phyloP scores from a whole-genome alignment of 352 stramenopile genomes.

The Pythium vanterpoolii region DNA sequence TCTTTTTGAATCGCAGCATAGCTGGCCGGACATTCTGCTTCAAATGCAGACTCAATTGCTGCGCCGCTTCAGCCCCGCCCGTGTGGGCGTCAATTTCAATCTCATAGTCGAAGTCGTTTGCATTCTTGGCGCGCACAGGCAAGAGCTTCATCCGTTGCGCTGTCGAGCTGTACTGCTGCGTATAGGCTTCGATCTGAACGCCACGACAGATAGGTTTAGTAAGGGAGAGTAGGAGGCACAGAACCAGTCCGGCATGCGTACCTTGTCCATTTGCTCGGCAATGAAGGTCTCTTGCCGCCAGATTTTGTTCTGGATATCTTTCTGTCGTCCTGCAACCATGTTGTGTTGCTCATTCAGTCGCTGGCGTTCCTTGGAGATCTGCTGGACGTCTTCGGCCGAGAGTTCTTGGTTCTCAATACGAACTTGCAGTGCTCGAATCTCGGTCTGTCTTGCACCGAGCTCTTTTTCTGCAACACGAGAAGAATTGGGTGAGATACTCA shows the following conservation, averaged over 20 bases:
- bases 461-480: conserved; percentile 41
- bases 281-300: conserved; percentile 69
- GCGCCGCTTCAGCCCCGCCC: conserved; percentile 53
- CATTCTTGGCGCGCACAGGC: conserved; percentile 81
- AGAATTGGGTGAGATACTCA: conserved; percentile 4
- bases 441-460: conserved; percentile 42
- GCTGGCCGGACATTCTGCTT: conserved; percentile 58
- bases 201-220: no score
- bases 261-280: conserved; percentile 58
- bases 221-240: no score
- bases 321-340: conserved; percentile 58
- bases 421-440: conserved; percentile 56
- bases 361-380: conserved; percentile 61
- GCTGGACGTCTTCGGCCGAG: conserved; percentile 70
- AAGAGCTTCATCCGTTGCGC: conserved; percentile 86
- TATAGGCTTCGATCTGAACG: conserved; percentile 56
- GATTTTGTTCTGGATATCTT: conserved; percentile 51
- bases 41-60: conserved; percentile 55
- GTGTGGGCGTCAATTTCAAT: conserved; percentile 65
- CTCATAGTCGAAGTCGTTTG: conserved; percentile 65
- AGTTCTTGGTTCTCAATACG: conserved; percentile 79
- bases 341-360: conserved; percentile 75
- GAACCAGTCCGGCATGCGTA: no score
- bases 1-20: conserved; percentile 58
- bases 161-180: conserved; percentile 80